Percentiles rank a stretch among this genome's conserved stretches.
These are phyloP conservation scores for Juglanconis oblonga DNA, from an alignment of 2,329 filamentous ascomycete species.

Conservation along the genomic window DNA sequence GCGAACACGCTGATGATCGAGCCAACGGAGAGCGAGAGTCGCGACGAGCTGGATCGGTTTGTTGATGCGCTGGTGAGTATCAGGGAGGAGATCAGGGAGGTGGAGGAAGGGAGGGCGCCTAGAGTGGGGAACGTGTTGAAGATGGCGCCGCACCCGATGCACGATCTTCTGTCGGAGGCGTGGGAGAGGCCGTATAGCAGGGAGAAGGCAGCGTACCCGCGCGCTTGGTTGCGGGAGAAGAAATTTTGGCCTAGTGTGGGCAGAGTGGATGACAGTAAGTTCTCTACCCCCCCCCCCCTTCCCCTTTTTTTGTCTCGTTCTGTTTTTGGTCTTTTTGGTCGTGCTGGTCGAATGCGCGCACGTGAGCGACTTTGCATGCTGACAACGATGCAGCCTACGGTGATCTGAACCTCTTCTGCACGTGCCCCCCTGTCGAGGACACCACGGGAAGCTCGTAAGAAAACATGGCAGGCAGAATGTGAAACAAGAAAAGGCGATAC, in stretches of 20 bases:
- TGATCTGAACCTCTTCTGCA: conserved; percentile 92
- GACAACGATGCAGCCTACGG: conserved; percentile 64
- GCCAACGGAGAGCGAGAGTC: conserved; percentile 90
- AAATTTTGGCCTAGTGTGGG: conserved; percentile 96
- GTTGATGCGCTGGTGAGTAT: conserved; percentile 87
- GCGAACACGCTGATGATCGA: conserved; percentile 97
- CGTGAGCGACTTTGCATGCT: conserved; percentile 7
- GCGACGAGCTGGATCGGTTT: conserved; percentile 90
- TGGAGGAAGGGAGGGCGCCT: conserved; percentile 77
- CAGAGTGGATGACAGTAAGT: conserved; percentile 81
- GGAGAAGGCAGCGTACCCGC: conserved; percentile 82
- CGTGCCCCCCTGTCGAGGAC: conserved; percentile 79
- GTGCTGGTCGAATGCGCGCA: neutral
- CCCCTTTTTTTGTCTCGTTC: neutral
- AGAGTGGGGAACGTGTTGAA: conserved; percentile 80
- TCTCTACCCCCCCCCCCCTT: neutral
- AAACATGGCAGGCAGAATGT: conserved; percentile 6
- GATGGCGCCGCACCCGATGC: conserved; percentile 81
- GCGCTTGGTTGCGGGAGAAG: conserved; percentile 82
- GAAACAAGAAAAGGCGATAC: neutral
- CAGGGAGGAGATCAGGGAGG: conserved; percentile 74
- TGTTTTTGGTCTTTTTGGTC: neutral
- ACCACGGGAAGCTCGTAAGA: conserved; percentile 30
- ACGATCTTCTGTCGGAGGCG: conserved; percentile 70
- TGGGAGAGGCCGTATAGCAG: conserved; percentile 83